Evolutionary conservation across 345 rosid genomes (phyloP).

Genomic region (Brassica cretica): DNA sequence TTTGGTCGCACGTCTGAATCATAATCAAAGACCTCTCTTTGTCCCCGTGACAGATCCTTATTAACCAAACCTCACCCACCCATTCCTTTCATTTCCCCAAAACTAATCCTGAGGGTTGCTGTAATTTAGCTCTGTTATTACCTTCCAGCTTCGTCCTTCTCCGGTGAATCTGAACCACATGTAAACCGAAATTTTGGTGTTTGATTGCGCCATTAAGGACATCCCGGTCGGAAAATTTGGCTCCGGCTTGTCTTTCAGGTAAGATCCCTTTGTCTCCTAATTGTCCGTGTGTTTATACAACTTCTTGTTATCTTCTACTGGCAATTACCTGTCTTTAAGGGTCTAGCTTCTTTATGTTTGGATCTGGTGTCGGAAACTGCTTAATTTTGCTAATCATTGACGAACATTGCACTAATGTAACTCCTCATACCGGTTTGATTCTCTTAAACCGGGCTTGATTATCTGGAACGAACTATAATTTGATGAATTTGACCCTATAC

Average conservation of each 20-base stretch:
- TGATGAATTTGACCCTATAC: conserved; percentile 5
- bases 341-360: conserved; percentile 11
- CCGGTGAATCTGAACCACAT: conserved; percentile 9
- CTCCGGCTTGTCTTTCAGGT: conserved; percentile 54
- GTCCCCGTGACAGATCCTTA: conserved; percentile 48
- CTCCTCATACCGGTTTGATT: conserved; percentile 6
- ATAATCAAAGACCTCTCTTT: conserved; percentile 20
- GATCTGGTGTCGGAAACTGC: conserved; percentile 23
- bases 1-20: conserved; percentile 61
- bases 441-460: conserved; percentile 1
- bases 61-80: conserved; percentile 22
- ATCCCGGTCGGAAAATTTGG: conserved; percentile 38
- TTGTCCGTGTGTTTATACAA: not conserved
- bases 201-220: not conserved
- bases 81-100: conserved; percentile 15
- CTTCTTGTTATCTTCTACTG: not conserved
- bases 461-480: not conserved
- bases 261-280: conserved; percentile 15
- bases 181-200: not conserved
- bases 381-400: conserved; percentile 1
- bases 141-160: not conserved
- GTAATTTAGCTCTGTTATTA: not conserved
- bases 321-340: not conserved
- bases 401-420: not conserved
- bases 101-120: conserved; percentile 4